Conservation (phyloP, 805 yeast genomes). For the Starmerella asiatica region DNA sequence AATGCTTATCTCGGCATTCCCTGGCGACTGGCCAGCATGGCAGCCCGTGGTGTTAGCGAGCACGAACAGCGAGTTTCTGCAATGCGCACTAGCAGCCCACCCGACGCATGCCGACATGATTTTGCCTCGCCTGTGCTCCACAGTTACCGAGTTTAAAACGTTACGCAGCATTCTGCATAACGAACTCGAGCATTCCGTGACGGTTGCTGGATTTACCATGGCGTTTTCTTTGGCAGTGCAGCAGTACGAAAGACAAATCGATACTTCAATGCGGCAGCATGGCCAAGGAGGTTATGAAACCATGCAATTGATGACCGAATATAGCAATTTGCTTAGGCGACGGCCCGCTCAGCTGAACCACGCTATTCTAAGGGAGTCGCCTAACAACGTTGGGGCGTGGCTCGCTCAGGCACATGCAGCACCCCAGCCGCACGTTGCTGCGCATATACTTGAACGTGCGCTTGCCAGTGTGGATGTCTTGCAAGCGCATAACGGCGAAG, state of each 20-base stretch:
- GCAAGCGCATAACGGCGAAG: conserved; percentile 2
- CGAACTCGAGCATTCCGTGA: conserved; percentile 1
- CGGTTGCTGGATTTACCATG: conserved; percentile 9
- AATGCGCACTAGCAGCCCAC: background rate
- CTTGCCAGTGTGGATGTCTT: conserved; percentile 40
- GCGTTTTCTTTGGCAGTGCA: conserved; percentile 26
- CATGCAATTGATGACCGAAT: conserved; percentile 35
- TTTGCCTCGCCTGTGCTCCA: conserved; percentile 1
- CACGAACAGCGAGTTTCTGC: background rate
- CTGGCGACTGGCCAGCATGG: too few species aligned
- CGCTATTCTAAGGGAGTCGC: conserved; percentile 47
- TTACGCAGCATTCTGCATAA: conserved; percentile 1
- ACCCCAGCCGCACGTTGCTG: conserved; percentile 30
- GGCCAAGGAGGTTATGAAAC: conserved; percentile 51
- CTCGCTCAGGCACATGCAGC: conserved; percentile 39
- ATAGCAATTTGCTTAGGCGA: conserved; percentile 33
- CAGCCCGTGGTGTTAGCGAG: too few species aligned
- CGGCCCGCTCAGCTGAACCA: conserved; percentile 53
- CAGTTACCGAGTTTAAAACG: background rate
- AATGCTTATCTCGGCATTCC: too few species aligned
- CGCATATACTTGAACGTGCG: conserved; percentile 50
- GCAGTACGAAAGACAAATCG: conserved; percentile 17
- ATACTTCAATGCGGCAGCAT: conserved; percentile 35
- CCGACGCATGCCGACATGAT: conserved; percentile 1
- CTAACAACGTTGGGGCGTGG: conserved; percentile 58